phyloP scores from a whole-genome alignment of 2,329 filamentous ascomycete species.

The Diaporthe caulivora region DNA sequence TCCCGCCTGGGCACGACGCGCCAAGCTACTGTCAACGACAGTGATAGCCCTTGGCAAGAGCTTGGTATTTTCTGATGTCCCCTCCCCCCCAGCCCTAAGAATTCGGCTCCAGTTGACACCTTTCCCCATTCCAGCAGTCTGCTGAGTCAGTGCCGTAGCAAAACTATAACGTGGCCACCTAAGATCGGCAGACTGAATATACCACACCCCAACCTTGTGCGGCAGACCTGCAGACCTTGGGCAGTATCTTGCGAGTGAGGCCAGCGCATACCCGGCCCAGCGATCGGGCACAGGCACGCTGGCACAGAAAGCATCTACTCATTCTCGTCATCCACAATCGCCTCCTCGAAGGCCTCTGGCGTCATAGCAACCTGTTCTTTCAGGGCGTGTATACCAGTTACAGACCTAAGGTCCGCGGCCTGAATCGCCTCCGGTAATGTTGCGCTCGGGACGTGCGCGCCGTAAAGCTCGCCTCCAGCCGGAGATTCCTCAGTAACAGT shows the following conservation, averaged over 20 bases:
- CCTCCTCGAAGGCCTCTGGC: background rate
- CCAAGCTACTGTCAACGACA: constrained; percentile 12
- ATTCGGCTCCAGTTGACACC: constrained; percentile 18
- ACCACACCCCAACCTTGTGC: background rate
- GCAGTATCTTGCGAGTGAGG: constrained; percentile 6
- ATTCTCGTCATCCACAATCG: background rate
- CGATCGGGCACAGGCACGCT: background rate
- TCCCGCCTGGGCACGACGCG: background rate
- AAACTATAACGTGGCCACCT: background rate
- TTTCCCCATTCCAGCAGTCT: background rate
- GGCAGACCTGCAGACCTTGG: background rate
- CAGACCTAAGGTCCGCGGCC: no score
- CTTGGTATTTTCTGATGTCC: constrained; percentile 20
- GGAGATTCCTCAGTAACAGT: no score
- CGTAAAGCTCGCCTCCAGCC: no score
- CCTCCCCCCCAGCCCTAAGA: background rate
- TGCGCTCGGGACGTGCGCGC: no score
- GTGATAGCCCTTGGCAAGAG: constrained; percentile 25
- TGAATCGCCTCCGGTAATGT: no score
- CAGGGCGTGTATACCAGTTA: no score
- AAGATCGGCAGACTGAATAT: background rate
- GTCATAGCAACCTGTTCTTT: background rate
- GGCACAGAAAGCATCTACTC: background rate
- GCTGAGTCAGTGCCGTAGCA: background rate
- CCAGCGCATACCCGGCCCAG: no score